phyloP scores from a whole-genome alignment of 179 eudicot genomes.

The Camellia oleifera region DNA sequence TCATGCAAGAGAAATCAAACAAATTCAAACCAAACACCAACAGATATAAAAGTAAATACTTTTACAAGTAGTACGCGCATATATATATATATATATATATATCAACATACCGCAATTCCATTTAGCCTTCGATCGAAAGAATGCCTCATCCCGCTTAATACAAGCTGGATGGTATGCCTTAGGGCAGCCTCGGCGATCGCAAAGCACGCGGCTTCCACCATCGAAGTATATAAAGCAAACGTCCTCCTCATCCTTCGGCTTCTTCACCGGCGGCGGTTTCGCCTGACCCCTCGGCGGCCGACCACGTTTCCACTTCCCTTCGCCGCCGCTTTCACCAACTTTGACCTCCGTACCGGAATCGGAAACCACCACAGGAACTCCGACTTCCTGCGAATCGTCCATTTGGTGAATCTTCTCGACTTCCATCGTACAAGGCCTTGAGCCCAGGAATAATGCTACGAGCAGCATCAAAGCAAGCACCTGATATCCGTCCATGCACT shows the following conservation, averaged over 20 bases:
- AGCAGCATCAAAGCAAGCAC: no score
- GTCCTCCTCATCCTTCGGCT: conserved; percentile 62
- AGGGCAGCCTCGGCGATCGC: conserved; percentile 90
- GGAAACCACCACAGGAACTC: conserved; percentile 6
- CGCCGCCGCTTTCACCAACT: conserved; percentile 15
- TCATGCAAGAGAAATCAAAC: background rate
- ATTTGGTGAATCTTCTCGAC: conserved; percentile 6
- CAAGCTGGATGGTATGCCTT: conserved; percentile 98
- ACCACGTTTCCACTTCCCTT: conserved; percentile 53
- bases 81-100: background rate
- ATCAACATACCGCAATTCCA: conserved; percentile 87
- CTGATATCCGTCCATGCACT: no score
- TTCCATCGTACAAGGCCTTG: background rate
- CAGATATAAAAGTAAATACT: background rate
- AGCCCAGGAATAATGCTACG: no score
- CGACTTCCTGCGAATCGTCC: conserved; percentile 18
- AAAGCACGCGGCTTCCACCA: conserved; percentile 85
- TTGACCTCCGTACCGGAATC: conserved; percentile 8
- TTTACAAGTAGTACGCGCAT: background rate
- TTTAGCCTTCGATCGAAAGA: conserved; percentile 60
- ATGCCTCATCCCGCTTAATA: conserved; percentile 85
- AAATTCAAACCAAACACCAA: background rate
- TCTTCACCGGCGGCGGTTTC: conserved; percentile 21
- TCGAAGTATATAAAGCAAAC: conserved; percentile 95
- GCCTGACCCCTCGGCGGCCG: conserved; percentile 56